A percentile compares a stretch with the other conserved stretches of the same genome.
Conservation (phyloP, 257 asterid species). For the Nemophila menziesii region DNA sequence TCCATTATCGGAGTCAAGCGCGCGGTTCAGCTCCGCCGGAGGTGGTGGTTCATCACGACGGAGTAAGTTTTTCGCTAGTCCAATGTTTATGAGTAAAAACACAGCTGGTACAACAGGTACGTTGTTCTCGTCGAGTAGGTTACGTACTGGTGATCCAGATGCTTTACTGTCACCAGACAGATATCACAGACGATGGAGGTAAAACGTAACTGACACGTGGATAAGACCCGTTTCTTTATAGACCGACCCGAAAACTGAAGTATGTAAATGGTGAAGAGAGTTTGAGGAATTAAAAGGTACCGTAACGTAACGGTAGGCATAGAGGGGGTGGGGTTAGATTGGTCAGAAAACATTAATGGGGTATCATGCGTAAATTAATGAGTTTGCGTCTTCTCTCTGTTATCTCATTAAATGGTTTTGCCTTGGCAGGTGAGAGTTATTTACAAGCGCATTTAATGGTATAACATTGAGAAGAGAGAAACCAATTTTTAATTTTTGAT, state of each 20-base stretch:
- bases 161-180: constrained; percentile 93
- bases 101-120: constrained; percentile 22
- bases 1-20: constrained; percentile 70
- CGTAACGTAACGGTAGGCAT: neutral
- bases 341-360: constrained; percentile 12
- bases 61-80: constrained; percentile 85
- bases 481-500: neutral
- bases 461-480: neutral
- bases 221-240: too few relatives aligned
- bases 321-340: constrained; percentile 4
- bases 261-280: neutral
- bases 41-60: constrained; percentile 70
- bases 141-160: constrained; percentile 92
- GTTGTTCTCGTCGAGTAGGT: constrained; percentile 81
- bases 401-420: constrained; percentile 13
- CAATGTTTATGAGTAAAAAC: constrained; percentile 62
- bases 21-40: constrained; percentile 39
- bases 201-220: constrained; percentile 40
- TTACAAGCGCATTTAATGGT: neutral
- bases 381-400: constrained; percentile 3
- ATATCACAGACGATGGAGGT: constrained; percentile 52
- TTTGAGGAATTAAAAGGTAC: too few relatives aligned
- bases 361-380: constrained; percentile 10
- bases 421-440: neutral
- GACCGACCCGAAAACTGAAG: constrained; percentile 3